Conservation (phyloP, 148 eudicot species). For the Nepenthes mirabilis region DNA sequence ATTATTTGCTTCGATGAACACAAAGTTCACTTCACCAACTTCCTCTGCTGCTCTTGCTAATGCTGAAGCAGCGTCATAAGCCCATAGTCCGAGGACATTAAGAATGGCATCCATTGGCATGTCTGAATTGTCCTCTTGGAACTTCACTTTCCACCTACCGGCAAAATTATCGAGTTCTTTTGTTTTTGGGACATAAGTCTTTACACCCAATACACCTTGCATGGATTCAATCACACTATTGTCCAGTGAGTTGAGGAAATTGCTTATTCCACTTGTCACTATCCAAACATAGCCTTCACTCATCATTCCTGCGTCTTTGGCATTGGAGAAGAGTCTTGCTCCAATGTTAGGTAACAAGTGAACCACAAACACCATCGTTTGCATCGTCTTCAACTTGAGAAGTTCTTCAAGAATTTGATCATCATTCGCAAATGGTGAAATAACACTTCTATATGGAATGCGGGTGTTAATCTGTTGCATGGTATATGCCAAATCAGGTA, state of each 20-base stretch:
- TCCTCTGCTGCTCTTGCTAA: conserved; percentile 17
- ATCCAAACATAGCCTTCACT: too few relatives aligned
- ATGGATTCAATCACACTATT: conserved; percentile 14
- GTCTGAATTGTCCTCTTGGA: conserved; percentile 4
- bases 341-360: conserved; percentile 26
- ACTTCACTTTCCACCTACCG: conserved; percentile 6
- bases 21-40: conserved; percentile 1
- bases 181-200: conserved; percentile 16
- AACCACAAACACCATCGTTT: conserved; percentile 34
- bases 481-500: conserved; percentile 18
- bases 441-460: conserved; percentile 9
- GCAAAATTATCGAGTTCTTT: conserved; percentile 9
- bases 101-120: not conserved
- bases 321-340: conserved; percentile 18
- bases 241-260: conserved; percentile 21
- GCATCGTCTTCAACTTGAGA: conserved; percentile 19
- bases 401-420: conserved; percentile 28
- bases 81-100: conserved; percentile 14
- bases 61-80: conserved; percentile 21
- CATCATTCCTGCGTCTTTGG: too few relatives aligned
- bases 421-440: conserved; percentile 22
- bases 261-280: conserved; percentile 15
- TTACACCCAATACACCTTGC: conserved; percentile 41
- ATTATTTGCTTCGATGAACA: not conserved
- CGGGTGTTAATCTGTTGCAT: conserved; percentile 4